phyloP scores from a whole-genome alignment of 106 monocot genomes.

The Phalaenopsis equestris region DNA sequence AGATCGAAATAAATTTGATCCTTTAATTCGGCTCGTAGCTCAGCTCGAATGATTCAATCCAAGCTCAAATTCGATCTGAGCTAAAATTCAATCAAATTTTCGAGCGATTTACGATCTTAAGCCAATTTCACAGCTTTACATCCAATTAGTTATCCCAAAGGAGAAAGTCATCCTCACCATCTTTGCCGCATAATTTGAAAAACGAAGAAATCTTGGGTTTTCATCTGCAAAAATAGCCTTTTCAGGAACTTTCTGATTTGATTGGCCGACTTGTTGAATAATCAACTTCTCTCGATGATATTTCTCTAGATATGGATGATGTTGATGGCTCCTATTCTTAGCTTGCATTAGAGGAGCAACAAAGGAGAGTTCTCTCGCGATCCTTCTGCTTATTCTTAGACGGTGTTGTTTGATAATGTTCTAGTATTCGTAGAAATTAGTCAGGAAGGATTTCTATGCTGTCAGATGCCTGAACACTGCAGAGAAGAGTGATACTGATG shows the following conservation, averaged over 20 bases:
- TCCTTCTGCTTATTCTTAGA: constrained; percentile 24
- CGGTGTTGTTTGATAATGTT: too few relatives aligned
- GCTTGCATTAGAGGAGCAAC: constrained; percentile 86
- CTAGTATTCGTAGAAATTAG: too few relatives aligned
- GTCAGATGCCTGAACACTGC: too few relatives aligned
- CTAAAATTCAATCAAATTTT: too few relatives aligned
- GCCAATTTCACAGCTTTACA: too few relatives aligned
- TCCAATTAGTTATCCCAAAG: constrained; percentile 47
- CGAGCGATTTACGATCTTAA: too few relatives aligned
- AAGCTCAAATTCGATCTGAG: too few relatives aligned
- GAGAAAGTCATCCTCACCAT: constrained; percentile 27
- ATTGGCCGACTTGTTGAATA: constrained; percentile 73
- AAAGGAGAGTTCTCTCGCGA: constrained; percentile 79
- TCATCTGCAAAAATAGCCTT: constrained; percentile 39
- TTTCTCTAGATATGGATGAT: constrained; percentile 66
- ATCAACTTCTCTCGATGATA: constrained; percentile 72
- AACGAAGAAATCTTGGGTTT: constrained; percentile 27
- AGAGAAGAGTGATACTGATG: constrained; percentile 37
- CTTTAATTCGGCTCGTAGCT: too few relatives aligned
- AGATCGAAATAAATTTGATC: too few relatives aligned
- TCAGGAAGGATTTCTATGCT: too few relatives aligned
- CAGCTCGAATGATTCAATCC: too few relatives aligned
- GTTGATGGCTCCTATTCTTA: constrained; percentile 65
- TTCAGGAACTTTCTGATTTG: constrained; percentile 77
- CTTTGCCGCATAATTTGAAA: constrained; percentile 22